A percentile compares a stretch with the other conserved stretches of the same genome.
These are phyloP conservation scores for Xylariaceae sp. DNA, from an alignment of 2,329 filamentous ascomycete genomes.

Conservation along the genomic window DNA sequence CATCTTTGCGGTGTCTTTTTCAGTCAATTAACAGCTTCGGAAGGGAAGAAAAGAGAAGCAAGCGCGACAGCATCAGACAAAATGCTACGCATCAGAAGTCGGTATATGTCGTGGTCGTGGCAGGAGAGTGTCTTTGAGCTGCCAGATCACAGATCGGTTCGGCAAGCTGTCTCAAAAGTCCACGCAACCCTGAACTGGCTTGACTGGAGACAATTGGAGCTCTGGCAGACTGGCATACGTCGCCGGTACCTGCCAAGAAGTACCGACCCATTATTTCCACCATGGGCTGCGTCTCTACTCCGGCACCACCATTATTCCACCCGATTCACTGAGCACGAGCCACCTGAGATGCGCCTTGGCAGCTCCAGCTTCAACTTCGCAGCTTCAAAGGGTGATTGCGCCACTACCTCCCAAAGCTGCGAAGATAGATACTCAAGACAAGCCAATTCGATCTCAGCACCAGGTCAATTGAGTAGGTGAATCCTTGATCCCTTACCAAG, in stretches of 20 bases:
- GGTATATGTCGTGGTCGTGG: no score
- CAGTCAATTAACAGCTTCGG: constrained; percentile 16
- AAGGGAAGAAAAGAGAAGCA: constrained; percentile 11
- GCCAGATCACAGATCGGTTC: no score
- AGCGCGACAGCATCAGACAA: constrained; percentile 15
- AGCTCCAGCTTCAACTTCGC: constrained; percentile 9
- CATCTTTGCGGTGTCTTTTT: constrained; percentile 48
- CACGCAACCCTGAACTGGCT: constrained; percentile 2
- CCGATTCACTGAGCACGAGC: constrained; percentile 6
- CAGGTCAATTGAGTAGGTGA: constrained; percentile 33
- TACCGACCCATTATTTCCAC: not conserved
- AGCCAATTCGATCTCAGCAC: constrained; percentile 11
- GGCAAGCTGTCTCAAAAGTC: constrained; percentile 17
- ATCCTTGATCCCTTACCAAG: not conserved
- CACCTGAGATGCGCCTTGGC: constrained; percentile 3
- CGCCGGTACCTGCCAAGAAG: constrained; percentile 27
- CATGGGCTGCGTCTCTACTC: not conserved
- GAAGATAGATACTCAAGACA: not conserved
- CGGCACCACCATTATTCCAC: not conserved
- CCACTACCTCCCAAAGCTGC: not conserved
- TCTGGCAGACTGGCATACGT: constrained; percentile 26
- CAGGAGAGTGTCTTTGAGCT: no score
- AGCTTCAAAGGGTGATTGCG: constrained; percentile 1
- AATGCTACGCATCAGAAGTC: constrained; percentile 17
- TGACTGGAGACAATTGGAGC: no score